These are phyloP conservation scores for Puccinia hordei DNA, from an alignment of 1,284 basidiomycete genomes.

Conservation along the genomic window DNA sequence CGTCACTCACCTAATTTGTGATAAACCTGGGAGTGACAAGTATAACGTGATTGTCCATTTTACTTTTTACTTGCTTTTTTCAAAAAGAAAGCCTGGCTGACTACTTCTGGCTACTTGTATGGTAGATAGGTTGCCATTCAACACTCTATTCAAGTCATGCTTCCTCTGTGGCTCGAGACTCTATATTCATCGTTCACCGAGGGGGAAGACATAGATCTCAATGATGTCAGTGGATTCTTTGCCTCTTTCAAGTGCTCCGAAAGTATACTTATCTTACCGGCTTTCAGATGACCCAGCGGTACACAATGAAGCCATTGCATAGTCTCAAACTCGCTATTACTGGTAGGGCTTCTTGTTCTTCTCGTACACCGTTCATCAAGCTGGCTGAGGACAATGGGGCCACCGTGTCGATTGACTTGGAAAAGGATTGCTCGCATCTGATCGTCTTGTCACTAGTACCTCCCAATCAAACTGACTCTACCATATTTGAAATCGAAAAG, in stretches of 20 bases:
- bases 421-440: conserved; percentile 46
- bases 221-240: conserved; percentile 22
- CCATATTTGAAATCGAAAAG: conserved; percentile 35
- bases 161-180: conserved; percentile 48
- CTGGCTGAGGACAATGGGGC: conserved; percentile 49
- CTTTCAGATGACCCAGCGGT: conserved; percentile 36
- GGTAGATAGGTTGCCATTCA: conserved; percentile 37
- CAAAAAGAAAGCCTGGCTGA: conserved; percentile 4
- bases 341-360: conserved; percentile 31
- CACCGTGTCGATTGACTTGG: conserved; percentile 24
- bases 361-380: conserved; percentile 38
- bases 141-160: conserved; percentile 33
- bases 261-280: neutral
- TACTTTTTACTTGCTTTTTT: neutral
- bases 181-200: conserved; percentile 49
- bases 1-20: conserved; percentile 50
- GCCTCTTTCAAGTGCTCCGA: neutral
- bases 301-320: conserved; percentile 46
- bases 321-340: conserved; percentile 43
- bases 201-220: conserved; percentile 43
- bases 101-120: conserved; percentile 7
- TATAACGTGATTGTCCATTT: conserved; percentile 39
- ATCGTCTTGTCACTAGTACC: conserved; percentile 39
- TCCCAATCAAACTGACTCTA: conserved; percentile 26
- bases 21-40: conserved; percentile 42